Conservation (phyloP, 2,329 filamentous ascomycete genomes). For the Tolypocladium amazonense region DNA sequence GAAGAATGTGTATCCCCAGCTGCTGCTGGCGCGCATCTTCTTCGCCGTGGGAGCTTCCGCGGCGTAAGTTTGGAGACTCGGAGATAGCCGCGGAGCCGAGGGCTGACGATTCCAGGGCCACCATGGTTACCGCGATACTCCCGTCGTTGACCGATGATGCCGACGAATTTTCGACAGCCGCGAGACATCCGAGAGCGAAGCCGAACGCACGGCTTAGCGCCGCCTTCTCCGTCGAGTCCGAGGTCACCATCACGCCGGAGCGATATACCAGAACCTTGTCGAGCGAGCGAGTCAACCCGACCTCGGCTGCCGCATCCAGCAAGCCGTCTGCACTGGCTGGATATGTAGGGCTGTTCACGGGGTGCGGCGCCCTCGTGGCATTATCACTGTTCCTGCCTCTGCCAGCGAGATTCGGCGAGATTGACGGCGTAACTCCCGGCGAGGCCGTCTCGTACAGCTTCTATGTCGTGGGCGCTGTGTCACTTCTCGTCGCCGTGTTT, state of each 20-base stretch:
- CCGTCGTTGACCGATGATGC: constrained; percentile 55
- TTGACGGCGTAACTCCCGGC: constrained; percentile 59
- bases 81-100: neutral
- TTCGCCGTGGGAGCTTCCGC: constrained; percentile 93
- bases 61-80: constrained; percentile 40
- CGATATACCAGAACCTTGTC: constrained; percentile 33
- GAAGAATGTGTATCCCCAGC: constrained; percentile 75
- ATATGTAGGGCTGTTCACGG: constrained; percentile 84
- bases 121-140: constrained; percentile 94
- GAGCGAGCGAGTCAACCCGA: constrained; percentile 12
- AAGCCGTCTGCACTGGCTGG: constrained; percentile 62
- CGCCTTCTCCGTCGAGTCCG: constrained; percentile 59
- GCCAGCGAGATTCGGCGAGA: constrained; percentile 65
- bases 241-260: constrained; percentile 64
- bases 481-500: constrained; percentile 60
- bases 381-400: constrained; percentile 76
- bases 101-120: constrained; percentile 40
- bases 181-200: constrained; percentile 18
- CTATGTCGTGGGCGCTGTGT: constrained; percentile 69
- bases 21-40: constrained; percentile 72
- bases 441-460: constrained; percentile 75
- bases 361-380: constrained; percentile 80
- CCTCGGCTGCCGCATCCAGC: constrained; percentile 16
- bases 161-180: constrained; percentile 7
- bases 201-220: constrained; percentile 43